phyloP scores from a whole-genome alignment of 352 stramenopile genomes.

The Phytophthora pisi region DNA sequence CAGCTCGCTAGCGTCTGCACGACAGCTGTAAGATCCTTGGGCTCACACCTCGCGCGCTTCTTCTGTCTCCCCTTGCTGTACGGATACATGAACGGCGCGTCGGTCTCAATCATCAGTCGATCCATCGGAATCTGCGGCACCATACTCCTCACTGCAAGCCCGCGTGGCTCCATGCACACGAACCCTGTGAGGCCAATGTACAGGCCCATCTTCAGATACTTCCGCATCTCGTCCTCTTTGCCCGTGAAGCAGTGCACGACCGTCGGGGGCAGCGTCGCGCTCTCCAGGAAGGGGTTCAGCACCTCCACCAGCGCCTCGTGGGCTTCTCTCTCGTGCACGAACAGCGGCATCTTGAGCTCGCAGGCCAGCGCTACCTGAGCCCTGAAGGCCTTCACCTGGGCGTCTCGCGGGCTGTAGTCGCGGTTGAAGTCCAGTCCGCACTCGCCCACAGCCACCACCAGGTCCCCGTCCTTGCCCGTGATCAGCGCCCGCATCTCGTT shows the following conservation, averaged over 20 bases:
- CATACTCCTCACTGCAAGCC: constrained; percentile 51
- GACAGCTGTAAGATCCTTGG: constrained; percentile 65
- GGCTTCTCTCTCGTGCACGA: constrained; percentile 91
- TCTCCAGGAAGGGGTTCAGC: constrained; percentile 54
- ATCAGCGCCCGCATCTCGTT: constrained; percentile 55
- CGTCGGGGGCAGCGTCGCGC: constrained; percentile 45
- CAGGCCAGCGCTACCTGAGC: constrained; percentile 90
- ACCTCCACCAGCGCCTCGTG: constrained; percentile 59
- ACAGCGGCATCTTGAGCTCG: constrained; percentile 89
- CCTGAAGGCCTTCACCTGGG: constrained; percentile 88
- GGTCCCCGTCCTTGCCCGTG: constrained; percentile 39
- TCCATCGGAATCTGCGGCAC: constrained; percentile 52
- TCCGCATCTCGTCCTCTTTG: constrained; percentile 48
- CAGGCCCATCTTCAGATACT: constrained; percentile 68
- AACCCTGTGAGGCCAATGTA: constrained; percentile 81
- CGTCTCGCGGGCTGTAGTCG: constrained; percentile 92
- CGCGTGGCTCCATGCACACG: constrained; percentile 66
- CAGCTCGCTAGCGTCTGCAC: constrained; percentile 64
- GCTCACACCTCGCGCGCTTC: constrained; percentile 55
- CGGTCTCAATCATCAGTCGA: constrained; percentile 75
- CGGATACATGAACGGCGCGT: constrained; percentile 81
- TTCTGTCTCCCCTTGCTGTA: constrained; percentile 43
- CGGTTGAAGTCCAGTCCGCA: constrained; percentile 97
- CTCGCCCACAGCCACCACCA: constrained; percentile 93
- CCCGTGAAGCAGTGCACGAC: constrained; percentile 85